Percentiles rank a stretch among this genome's conserved stretches.
These are phyloP conservation scores for Scutellaria galericulata DNA, from an alignment of 257 asterid species.

Conservation along the genomic window DNA sequence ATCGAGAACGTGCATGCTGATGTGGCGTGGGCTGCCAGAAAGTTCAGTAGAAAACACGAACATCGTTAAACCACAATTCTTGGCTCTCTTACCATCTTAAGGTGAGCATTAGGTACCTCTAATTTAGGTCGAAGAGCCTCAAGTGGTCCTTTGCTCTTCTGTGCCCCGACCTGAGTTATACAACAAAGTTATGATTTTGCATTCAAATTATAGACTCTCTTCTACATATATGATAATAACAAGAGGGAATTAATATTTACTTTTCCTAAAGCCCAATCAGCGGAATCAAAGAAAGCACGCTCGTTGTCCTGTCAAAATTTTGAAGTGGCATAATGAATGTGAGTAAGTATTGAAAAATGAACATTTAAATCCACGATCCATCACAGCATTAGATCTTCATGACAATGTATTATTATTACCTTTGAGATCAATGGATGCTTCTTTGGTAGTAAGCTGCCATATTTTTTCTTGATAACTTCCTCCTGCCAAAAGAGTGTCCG, in stretches of 20 bases:
- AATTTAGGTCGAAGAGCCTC: constrained; percentile 85
- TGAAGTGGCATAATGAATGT: not conserved
- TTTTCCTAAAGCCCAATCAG: constrained; percentile 93
- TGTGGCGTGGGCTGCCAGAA: constrained; percentile 71
- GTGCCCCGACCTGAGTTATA: constrained; percentile 52
- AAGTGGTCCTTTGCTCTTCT: constrained; percentile 74
- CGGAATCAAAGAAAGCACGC: constrained; percentile 90
- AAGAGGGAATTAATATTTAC: constrained; percentile 38
- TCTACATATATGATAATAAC: not conserved
- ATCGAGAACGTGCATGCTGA: constrained; percentile 64
- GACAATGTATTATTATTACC: constrained; percentile 36
- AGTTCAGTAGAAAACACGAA: not conserved
- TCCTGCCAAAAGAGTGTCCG: constrained; percentile 48
- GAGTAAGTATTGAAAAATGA: not conserved
- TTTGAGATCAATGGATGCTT: constrained; percentile 75
- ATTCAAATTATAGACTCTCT: not conserved
- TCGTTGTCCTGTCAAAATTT: constrained; percentile 63
- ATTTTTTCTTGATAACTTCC: constrained; percentile 69
- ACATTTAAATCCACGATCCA: not conserved
- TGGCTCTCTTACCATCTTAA: not conserved
- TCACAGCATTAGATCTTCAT: not conserved
- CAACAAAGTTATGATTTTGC: not conserved
- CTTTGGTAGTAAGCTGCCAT: constrained; percentile 68
- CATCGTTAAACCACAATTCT: not conserved
- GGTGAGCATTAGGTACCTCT: constrained; percentile 50